These are phyloP conservation scores for Moesziomyces globuligerus DNA, from an alignment of 1,284 basidiomycete species.

Conservation along the genomic window DNA sequence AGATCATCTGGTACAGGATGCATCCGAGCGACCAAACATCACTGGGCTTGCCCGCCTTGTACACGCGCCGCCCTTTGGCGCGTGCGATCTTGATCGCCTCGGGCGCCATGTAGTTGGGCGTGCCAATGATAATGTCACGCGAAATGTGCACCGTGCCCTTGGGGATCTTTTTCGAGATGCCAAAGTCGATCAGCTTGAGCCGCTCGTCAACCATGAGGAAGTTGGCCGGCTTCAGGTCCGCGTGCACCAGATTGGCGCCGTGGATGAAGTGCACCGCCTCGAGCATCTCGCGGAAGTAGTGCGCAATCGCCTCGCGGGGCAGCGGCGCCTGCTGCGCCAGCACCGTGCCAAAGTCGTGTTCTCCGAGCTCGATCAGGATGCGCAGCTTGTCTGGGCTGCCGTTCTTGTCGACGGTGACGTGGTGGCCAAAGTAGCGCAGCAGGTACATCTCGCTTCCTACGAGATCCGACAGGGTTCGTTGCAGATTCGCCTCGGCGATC, in stretches of 20 bases:
- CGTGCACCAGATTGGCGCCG: constrained; percentile 64
- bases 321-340: constrained; percentile 53
- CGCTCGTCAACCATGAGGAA: constrained; percentile 84
- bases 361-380: constrained; percentile 65
- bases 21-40: constrained; percentile 99
- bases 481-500: constrained; percentile 62
- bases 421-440: constrained; percentile 65
- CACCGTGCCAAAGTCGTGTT: constrained; percentile 60
- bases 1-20: constrained; percentile 95
- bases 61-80: constrained; percentile 66
- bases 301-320: constrained; percentile 46
- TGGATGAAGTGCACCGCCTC: constrained; percentile 67
- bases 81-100: constrained; percentile 65
- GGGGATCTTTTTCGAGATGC: constrained; percentile 85
- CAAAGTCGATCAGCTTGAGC: constrained; percentile 96
- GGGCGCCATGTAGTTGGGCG: constrained; percentile 68
- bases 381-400: constrained; percentile 53
- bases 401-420: constrained; percentile 49
- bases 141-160: constrained; percentile 66
- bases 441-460: constrained; percentile 61
- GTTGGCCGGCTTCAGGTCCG: constrained; percentile 68
- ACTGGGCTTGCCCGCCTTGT: constrained; percentile 66
- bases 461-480: constrained; percentile 56
- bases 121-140: constrained; percentile 65
- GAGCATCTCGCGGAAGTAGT: constrained; percentile 66